phyloP scores from a whole-genome alignment of 768 basidiomycete species.

The Tubosaeta brunneosetosa region DNA sequence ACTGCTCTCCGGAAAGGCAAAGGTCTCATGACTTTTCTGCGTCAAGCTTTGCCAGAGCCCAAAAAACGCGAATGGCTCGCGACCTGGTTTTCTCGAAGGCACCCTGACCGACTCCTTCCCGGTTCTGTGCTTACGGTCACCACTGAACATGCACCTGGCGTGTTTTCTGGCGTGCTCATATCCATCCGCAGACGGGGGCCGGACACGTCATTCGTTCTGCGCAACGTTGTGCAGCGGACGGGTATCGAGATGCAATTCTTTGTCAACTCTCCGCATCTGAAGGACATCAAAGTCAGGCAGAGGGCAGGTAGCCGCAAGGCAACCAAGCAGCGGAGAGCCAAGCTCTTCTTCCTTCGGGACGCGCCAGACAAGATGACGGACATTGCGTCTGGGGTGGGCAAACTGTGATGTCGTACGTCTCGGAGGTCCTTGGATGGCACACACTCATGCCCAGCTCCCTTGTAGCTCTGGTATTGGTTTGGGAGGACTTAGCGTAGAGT shows the following conservation, averaged over 20 bases:
- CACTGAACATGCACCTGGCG: conserved; percentile 70
- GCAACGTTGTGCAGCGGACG: conserved; percentile 87
- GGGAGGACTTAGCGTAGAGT: not conserved
- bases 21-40: conserved; percentile 74
- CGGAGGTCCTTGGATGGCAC: not conserved
- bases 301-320: conserved; percentile 45
- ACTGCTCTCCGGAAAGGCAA: conserved; percentile 57
- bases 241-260: conserved; percentile 94
- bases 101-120: conserved; percentile 62
- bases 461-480: conserved; percentile 2
- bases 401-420: conserved; percentile 19
- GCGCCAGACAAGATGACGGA: conserved; percentile 82
- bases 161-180: conserved; percentile 87
- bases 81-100: conserved; percentile 67
- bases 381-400: conserved; percentile 48
- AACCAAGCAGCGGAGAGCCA: conserved; percentile 65
- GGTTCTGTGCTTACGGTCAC: conserved; percentile 86
- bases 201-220: conserved; percentile 82
- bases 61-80: conserved; percentile 66
- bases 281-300: conserved; percentile 78
- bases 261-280: conserved; percentile 79
- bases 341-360: conserved; percentile 78
- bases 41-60: conserved; percentile 57
- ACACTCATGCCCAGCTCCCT: conserved; percentile 1
- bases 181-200: conserved; percentile 76